Base-by-base conservation (phyloP, 345 rosid species). In the Hibiscus mutabilis region DNA sequence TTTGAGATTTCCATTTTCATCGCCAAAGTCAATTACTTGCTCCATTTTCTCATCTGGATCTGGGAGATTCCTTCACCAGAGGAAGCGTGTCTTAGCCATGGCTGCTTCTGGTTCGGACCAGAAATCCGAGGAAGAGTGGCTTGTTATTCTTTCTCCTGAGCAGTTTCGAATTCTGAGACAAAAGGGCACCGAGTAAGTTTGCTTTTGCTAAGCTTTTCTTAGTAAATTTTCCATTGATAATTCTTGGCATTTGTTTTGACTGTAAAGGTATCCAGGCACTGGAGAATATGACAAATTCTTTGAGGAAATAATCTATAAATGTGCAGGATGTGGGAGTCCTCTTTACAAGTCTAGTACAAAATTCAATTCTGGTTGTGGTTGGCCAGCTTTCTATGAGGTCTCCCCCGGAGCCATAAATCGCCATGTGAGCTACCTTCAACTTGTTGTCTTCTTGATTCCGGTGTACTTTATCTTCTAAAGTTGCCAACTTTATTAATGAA, bases 91-190 rank as follows among this genome's bases (percentile, higher is more conserved):
- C n/a, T n/a, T n/a, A n/a, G n/a, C n/a, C n/a, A n/a, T n/a, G n/a
- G n/a, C n/a, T n/a, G n/a, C n/a, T n/a, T n/a, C n/a, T n/a, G 91
- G 85, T 29, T 77, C 92, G 9, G 79, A 81, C 63, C 86, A 79
- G 73, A 95, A 88, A 80, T 81, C 99, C 0, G 93, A 94, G 70
- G 99, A 90, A 31, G 97, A 94, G 71, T 92, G 99, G 97, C 91
- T 88, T n/a, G 90, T 89, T 18, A 56, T 90, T 76, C 85, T 94
- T 16, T 86, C 97, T 1, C 97, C 97, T 3, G 87, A 92, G 71
- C 99, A 92, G 75, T 91, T 94, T 63, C 83, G 86, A 73, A 87
- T 94, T 75, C 76, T 92, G 69, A 82, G 97, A 64, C 87, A 79
- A 79, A 95, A 92, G 78, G 97, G 93, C 78, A 92, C 99, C 0